Evolutionary conservation across 495 filamentous ascomycete species (phyloP).

Genomic region (Xylaria intraflava): DNA sequence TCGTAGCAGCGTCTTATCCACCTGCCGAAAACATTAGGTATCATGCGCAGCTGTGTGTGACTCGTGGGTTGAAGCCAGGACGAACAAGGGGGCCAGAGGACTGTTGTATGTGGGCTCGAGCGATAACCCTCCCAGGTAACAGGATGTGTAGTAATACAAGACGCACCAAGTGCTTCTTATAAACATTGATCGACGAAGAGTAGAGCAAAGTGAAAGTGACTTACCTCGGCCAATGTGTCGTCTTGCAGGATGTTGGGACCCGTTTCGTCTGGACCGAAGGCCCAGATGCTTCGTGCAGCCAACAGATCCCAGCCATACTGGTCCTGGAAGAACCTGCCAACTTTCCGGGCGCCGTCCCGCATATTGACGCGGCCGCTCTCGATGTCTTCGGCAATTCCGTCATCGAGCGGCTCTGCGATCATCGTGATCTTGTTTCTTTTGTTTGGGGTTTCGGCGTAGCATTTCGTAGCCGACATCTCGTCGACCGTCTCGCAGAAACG

Average conservation of each 20-base stretch:
- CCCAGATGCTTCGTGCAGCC: constrained; percentile 93
- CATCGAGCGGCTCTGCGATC: constrained; percentile 91
- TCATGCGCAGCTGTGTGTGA: constrained; percentile 13
- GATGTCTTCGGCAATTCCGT: constrained; percentile 92
- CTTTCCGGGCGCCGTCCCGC: constrained; percentile 85
- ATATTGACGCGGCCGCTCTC: constrained; percentile 85
- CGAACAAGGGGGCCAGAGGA: constrained; percentile 16
- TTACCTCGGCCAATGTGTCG: constrained; percentile 77
- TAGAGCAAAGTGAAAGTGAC: constrained; percentile 23
- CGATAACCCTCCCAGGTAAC: constrained; percentile 17
- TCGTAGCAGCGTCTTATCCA: constrained; percentile 85
- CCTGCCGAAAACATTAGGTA: constrained; percentile 44
- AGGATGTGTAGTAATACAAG: constrained; percentile 22
- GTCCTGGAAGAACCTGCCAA: constrained; percentile 94
- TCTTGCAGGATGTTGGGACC: constrained; percentile 96
- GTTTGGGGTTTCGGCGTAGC: constrained; percentile 94
- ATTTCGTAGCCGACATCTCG: constrained; percentile 94
- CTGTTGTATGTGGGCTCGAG: constrained; percentile 20
- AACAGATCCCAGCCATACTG: constrained; percentile 96
- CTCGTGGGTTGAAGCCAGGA: constrained; percentile 25
- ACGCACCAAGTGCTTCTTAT: constrained; percentile 11
- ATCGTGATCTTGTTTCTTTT: constrained; percentile 99
- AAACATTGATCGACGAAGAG: constrained; percentile 19
- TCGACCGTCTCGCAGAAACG: constrained; percentile 98
- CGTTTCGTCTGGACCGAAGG: constrained; percentile 93